Conservation (phyloP, 805 yeast genomes). For the Lipomyces spencermartinsiae region DNA sequence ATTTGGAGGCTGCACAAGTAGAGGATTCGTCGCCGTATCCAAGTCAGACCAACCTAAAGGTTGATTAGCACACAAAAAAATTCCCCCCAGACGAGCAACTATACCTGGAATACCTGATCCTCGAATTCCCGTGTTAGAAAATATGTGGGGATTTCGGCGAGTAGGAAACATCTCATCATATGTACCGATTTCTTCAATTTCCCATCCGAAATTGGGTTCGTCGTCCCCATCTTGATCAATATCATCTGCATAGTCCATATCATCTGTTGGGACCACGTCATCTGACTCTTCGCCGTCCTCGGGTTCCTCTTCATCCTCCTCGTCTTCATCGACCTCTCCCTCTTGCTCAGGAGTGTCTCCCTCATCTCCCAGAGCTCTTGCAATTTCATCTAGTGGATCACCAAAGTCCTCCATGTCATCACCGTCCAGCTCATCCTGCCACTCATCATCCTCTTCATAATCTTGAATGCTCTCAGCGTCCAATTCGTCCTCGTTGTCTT, state of each 20-base stretch:
- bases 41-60: constrained; percentile 22
- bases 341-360: constrained; percentile 31
- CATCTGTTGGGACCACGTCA: constrained; percentile 29
- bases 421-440: constrained; percentile 23
- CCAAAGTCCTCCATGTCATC: constrained; percentile 21
- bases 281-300: constrained; percentile 47
- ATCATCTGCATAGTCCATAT: constrained; percentile 37
- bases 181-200: constrained; percentile 24
- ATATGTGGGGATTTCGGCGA: constrained; percentile 14
- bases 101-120: constrained; percentile 8
- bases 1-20: constrained; percentile 26
- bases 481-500: constrained; percentile 14
- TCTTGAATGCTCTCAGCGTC: constrained; percentile 42
- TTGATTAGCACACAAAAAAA: background rate
- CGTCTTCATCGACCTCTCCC: constrained; percentile 47
- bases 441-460: constrained; percentile 28
- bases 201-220: constrained; percentile 27
- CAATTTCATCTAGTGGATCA: constrained; percentile 41
- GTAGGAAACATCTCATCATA: constrained; percentile 17
- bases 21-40: constrained; percentile 31
- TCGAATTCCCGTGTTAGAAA: constrained; percentile 11
- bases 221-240: constrained; percentile 29
- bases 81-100: background rate
- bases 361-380: constrained; percentile 35
- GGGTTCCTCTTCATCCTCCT: constrained; percentile 47